These are phyloP conservation scores for Garcia nutans DNA, from an alignment of 345 rosid genomes.

Conservation along the genomic window DNA sequence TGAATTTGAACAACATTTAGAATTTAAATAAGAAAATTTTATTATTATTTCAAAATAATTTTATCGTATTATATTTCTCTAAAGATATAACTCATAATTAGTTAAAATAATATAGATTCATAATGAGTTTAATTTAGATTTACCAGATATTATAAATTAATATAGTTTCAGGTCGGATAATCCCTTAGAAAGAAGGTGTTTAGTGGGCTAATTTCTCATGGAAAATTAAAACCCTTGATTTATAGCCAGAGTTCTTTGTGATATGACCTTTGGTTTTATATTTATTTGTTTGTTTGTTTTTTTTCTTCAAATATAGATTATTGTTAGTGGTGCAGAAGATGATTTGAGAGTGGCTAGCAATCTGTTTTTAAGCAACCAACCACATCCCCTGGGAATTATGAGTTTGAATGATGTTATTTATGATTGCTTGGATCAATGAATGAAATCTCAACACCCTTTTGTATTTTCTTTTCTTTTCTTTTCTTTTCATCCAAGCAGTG, in stretches of 20 bases:
- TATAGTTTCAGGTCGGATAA: too few species aligned
- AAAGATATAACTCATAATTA: too few species aligned
- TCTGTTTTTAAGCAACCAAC: conserved; percentile 12
- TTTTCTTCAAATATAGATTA: conserved; percentile 1
- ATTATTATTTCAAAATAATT: too few species aligned
- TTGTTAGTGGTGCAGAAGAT: conserved; percentile 1
- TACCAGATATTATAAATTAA: too few species aligned
- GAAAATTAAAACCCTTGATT: conserved; percentile 9
- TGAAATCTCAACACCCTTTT: background rate
- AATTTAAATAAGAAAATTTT: too few species aligned
- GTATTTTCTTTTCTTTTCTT: background rate
- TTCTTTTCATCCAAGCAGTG: background rate
- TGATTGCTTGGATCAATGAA: conserved; percentile 11
- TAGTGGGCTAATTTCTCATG: conserved; percentile 18
- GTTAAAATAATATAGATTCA: too few species aligned
- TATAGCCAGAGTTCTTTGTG: conserved; percentile 17
- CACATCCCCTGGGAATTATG: conserved; percentile 7
- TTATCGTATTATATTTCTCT: too few species aligned
- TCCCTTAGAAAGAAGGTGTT: too few species aligned
- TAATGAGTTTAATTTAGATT: too few species aligned
- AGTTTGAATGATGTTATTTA: conserved; percentile 2
- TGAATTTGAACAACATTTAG: too few species aligned
- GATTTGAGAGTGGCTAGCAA: conserved; percentile 8
- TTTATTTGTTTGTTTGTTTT: background rate
- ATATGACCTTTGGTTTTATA: background rate